Base-by-base conservation (phyloP, 768 basidiomycete genomes). In the Galerina marginata region DNA sequence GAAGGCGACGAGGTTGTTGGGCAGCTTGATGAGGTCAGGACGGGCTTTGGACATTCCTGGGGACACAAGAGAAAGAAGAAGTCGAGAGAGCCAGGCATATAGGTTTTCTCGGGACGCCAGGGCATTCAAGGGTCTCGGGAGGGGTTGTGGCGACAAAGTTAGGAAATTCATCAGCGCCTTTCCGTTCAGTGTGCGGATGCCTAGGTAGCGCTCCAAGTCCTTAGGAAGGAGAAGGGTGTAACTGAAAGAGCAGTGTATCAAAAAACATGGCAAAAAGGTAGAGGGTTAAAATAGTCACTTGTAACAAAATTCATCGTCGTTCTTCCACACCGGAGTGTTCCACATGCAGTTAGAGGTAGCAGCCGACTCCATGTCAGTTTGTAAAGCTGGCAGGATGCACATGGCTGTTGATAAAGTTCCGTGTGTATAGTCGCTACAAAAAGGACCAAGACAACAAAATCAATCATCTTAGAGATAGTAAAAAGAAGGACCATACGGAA, bases 1-100 rank as follows among this genome's bases (percentile, higher is more conserved):
- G 64, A 77, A 77, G 5, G 69, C 71, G 14, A 69, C 69, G 23
- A 79, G 68, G 52, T 71, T 77, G 67, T 75, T 75, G 14, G 74
- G 73, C 45, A 71, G 65, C 42, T 71, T 70, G 12, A 75, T 67
- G 29, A 74, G 65, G 36, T 63, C 42, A 0, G 65, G 64, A 14
- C 67, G 65, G 11, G 62, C 46, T 40, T 68, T 50, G 10, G 67
- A 53, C 14, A 40, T 62, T 2, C 72, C 71, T 4, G 75, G 74
- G 12, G 67, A 62, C 49, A 76, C 51, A 3, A 67, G 72, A 45
- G 69, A 68, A n/a, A 77, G 66, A 23, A 77, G 69, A 6, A 76
- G 60, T 16, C 72, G 70, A 1, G 68, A 69, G 23, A 80, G 71
- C 76, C 75, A 78, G 0, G 63, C 61, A 12, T 54, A 66, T 9